Base-by-base conservation (phyloP, 176 grass and related monocot genomes). In the Poa pratensis region DNA sequence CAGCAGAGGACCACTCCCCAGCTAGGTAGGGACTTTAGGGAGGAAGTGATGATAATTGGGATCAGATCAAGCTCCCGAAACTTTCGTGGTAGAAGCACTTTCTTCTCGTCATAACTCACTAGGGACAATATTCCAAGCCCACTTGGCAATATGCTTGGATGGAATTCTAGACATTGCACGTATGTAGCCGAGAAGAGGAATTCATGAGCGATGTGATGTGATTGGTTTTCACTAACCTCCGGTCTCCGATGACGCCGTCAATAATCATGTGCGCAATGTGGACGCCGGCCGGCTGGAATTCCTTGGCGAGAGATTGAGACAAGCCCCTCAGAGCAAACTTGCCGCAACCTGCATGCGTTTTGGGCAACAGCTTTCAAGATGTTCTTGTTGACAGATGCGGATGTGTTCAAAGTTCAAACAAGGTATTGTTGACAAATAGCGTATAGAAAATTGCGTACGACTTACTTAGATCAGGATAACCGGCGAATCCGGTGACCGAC, bases 181-280 rank as follows among this genome's bases (percentile, higher is more conserved):
- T 35, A 35, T 35, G 34, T 35, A 35, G 34, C 35, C 46, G 23
- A 53, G 5, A 42, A 18, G 73, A 84, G 9, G 46, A 35, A 61
- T 3, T 70, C 20, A 32, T 5, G 9, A 22, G n/a, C 22, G 6
- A 22, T 67, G 7, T 18, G 16, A 24, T 7, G 64, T 60, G 35
- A 11, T 14, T 64, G 23, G 35, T 26, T 32, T 17, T 69, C 28
- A 76, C 93, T 92, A 69, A 98, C 95, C 87, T 93, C 53, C 87
- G 60, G 1, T 77, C 70, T 18, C 89, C 87, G 69, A 98, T 90
- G 69, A 20, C 85, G 59, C 93, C 95, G 73, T 95, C 87, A 78
- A 98, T 92, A 57, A 98, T 82, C 55, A 98, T 81, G 80, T 98
- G 95, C 4, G 93, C 92, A 83, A 98, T 80, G 90, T 98, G 93